Evolutionary conservation across 2,329 filamentous ascomycete genomes (phyloP).

Genomic region (Cercospora sesami): DNA sequence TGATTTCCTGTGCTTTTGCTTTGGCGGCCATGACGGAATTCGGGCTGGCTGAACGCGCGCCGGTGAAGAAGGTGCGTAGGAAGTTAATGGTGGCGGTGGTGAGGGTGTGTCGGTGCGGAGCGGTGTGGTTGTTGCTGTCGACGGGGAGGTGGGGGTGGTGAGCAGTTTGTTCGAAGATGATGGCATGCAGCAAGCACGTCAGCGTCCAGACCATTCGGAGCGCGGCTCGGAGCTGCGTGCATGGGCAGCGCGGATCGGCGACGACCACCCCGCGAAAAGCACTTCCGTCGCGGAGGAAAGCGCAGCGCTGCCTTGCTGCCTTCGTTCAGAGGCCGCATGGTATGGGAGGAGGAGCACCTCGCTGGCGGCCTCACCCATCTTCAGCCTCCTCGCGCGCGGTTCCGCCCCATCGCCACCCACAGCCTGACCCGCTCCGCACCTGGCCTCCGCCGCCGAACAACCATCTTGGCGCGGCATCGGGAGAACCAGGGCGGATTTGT

Average conservation of each 20-base stretch:
- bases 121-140: neutral
- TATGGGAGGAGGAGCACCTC: neutral
- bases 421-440: neutral
- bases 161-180: neutral
- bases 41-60: slow-evolving; percentile 51
- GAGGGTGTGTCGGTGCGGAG: neutral
- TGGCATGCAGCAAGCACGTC: slow-evolving; percentile 2
- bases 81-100: slow-evolving; percentile 55
- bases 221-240: neutral
- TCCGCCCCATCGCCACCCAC: neutral
- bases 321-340: neutral
- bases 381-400: neutral
- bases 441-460: neutral
- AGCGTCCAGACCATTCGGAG: neutral
- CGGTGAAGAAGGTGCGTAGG: slow-evolving; percentile 71
- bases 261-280: neutral
- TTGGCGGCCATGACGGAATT: slow-evolving; percentile 79
- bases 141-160: neutral
- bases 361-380: neutral
- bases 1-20: slow-evolving; percentile 79
- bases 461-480: neutral
- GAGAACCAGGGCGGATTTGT: neutral
- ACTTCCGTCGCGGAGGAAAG: neutral
- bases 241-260: neutral
- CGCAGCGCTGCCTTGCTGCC: neutral